Evolutionary conservation across 179 eudicot genomes (phyloP), one percentile per base, ranked within the genome.

Genomic region (Sideroxylon spinosum): DNA sequence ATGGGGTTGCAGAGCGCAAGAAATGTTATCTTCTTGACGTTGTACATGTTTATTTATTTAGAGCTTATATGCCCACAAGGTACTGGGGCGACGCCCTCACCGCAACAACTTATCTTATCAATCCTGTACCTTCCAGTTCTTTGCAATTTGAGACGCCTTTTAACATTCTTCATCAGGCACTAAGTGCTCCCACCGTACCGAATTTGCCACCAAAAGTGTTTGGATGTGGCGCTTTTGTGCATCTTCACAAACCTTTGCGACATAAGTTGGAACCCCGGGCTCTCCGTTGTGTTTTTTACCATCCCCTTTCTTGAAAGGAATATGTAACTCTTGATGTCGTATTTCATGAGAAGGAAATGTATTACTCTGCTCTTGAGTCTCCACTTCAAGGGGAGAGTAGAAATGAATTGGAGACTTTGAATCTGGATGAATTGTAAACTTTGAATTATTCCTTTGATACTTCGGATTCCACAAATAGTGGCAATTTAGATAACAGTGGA

Each of bases 61-160:
- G 37, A 1, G 23, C 23, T 12, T 6, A 62, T 8, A 44, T 62
- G 55, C 70, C 78, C 6, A 75, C 17, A 1, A 46, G 57, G 6
- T 75, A 37, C 7, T 75, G 37, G 78, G 37, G 44, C 0, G 70
- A 44, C 4, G 14, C 69, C 22, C 0, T 75, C 56, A 20, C 44
- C 1, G 32, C 19, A 6, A 52, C 66, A 56, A 10, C 49, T 16
- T 73, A 73, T 0, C 63, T 73, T 0, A 73, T 73, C 46, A 73
- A 53, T 10, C 44, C n/a, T 9, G 17, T 74, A 46, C 77, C 68
- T 20, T 61, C 56, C 6, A 29, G 68, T 9, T 9, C 32, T 2
- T 12, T 74, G n/a, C n/a, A 74, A 19, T 74, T 74, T 60, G 8
- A 37, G 17, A 74, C 53, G 4, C 77, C 68, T 3, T 55, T 72